These are phyloP conservation scores for Kwoniella sp. DNA, from an alignment of 768 basidiomycete genomes.

Conservation along the genomic window DNA sequence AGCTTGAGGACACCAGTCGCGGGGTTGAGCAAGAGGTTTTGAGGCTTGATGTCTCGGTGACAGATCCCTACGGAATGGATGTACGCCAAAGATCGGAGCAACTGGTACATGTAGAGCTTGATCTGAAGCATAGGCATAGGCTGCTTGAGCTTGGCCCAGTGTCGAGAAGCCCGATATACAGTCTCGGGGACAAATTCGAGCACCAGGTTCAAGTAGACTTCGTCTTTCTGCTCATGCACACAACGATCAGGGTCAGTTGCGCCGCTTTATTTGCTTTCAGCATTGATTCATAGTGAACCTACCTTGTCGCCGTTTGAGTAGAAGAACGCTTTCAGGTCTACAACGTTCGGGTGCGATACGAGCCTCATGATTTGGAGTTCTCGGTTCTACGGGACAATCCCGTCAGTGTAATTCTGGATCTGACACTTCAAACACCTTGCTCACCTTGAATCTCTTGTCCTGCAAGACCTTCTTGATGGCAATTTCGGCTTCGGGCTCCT, in stretches of 20 bases:
- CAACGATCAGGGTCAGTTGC: background rate
- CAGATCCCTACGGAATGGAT: conserved; percentile 99
- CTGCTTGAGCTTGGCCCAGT: conserved; percentile 99
- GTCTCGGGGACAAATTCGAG: conserved; percentile 99
- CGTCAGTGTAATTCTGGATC: conserved; percentile 18
- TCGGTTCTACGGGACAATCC: conserved; percentile 71
- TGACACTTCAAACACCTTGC: conserved; percentile 36
- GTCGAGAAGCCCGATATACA: conserved; percentile 96
- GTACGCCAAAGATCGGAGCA: conserved; percentile 95
- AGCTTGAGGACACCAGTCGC: conserved; percentile 95
- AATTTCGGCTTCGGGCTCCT: conserved; percentile 65
- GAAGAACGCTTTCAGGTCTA: conserved; percentile 96
- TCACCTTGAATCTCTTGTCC: conserved; percentile 99
- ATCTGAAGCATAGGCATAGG: conserved; percentile 99
- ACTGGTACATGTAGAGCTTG: conserved; percentile 97
- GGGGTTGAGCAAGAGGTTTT: conserved; percentile 96
- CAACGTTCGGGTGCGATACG: conserved; percentile 94
- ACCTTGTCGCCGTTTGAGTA: conserved; percentile 99
- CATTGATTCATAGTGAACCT: conserved; percentile 44
- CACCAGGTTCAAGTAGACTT: conserved; percentile 98
- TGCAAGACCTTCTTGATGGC: conserved; percentile 99
- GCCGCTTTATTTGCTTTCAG: too few species aligned
- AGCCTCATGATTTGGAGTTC: conserved; percentile 99
- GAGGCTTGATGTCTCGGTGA: conserved; percentile 99
- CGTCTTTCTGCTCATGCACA: conserved; percentile 76